These are phyloP conservation scores for Baudoinia panamericana DNA, from an alignment of 495 filamentous ascomycete genomes.

Conservation along the genomic window DNA sequence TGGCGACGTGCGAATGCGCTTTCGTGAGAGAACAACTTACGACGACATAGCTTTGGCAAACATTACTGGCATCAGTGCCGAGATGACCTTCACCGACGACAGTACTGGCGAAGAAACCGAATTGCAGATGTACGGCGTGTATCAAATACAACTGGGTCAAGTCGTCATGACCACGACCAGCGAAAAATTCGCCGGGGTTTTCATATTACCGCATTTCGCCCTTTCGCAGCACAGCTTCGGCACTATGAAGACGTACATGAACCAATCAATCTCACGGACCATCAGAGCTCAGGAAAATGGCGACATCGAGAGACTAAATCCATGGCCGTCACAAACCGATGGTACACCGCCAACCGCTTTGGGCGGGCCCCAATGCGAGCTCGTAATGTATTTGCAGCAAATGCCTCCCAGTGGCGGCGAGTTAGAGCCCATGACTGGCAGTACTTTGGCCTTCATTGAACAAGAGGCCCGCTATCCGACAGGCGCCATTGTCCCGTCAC, in stretches of 20 bases:
- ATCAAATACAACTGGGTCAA: conserved; percentile 62
- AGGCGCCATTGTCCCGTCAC: conserved; percentile 54
- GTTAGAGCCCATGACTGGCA: neutral
- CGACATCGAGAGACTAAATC: conserved; percentile 31
- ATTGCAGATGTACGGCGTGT: conserved; percentile 64
- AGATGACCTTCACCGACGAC: conserved; percentile 57
- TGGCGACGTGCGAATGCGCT: conserved; percentile 21
- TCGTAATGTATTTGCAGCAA: conserved; percentile 75
- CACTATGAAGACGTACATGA: conserved; percentile 51
- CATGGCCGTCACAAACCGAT: conserved; percentile 50
- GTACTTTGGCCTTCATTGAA: conserved; percentile 48
- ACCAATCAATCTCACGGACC: conserved; percentile 52
- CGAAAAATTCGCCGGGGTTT: conserved; percentile 82
- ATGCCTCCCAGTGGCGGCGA: conserved; percentile 34
- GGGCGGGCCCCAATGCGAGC: conserved; percentile 70
- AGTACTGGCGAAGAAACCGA: conserved; percentile 57
- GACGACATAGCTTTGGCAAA: neutral
- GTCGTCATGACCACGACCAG: conserved; percentile 77
- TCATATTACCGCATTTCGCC: conserved; percentile 72
- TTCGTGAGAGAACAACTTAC: conserved; percentile 19
- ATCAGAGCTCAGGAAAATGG: conserved; percentile 49
- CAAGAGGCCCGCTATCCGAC: conserved; percentile 73
- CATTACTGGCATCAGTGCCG: conserved; percentile 43
- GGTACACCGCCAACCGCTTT: conserved; percentile 41
- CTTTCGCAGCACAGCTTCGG: conserved; percentile 53